A percentile compares a stretch with the other conserved stretches of the same genome.
Evolutionary conservation across 208 protist genomes (phyloP).

Genomic region (Giardia duodenalis): DNA sequence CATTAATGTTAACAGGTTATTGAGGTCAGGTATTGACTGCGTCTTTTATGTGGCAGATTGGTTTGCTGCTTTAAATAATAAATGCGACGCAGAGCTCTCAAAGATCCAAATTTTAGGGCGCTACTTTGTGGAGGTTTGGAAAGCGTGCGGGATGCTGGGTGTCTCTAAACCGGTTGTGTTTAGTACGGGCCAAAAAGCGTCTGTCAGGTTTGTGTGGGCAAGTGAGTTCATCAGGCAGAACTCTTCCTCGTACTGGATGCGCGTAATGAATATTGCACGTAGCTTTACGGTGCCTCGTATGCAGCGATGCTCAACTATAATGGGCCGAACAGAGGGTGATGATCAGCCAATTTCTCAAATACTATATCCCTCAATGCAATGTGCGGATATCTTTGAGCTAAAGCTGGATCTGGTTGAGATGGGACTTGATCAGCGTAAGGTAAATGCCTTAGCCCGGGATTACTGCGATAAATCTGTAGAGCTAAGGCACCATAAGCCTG

Average conservation of each 20-base stretch:
- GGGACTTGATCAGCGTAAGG: slow-evolving; percentile 96
- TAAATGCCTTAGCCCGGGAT: slow-evolving; percentile 96
- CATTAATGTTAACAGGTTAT: slow-evolving; percentile 95
- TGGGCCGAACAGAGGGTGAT: slow-evolving; percentile 83
- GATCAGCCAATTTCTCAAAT: slow-evolving; percentile 82
- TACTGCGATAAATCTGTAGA: slow-evolving; percentile 63
- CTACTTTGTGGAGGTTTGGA: slow-evolving; percentile 94
- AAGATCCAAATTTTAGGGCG: slow-evolving; percentile 82
- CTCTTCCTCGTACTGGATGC: slow-evolving; percentile 75
- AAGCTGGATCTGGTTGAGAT: slow-evolving; percentile 95
- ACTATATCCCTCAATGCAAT: slow-evolving; percentile 96
- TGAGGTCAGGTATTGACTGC: slow-evolving; percentile 73
- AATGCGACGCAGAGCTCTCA: slow-evolving; percentile 88
- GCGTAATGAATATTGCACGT: slow-evolving; percentile 83
- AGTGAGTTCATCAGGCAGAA: slow-evolving; percentile 80
- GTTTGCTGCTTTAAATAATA: slow-evolving; percentile 97
- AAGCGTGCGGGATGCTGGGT: slow-evolving; percentile 88
- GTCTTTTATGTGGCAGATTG: slow-evolving; percentile 98
- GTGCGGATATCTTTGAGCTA: slow-evolving; percentile 90
- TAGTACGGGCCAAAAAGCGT: slow-evolving; percentile 35
- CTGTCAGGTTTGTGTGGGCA: slow-evolving; percentile 84
- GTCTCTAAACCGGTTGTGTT: neutral
- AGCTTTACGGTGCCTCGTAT: slow-evolving; percentile 63
- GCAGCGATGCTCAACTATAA: slow-evolving; percentile 91
- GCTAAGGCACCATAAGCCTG: slow-evolving; percentile 50